phyloP scores from a whole-genome alignment of 2,329 filamentous ascomycete species.

The Fusarium metavorans region DNA sequence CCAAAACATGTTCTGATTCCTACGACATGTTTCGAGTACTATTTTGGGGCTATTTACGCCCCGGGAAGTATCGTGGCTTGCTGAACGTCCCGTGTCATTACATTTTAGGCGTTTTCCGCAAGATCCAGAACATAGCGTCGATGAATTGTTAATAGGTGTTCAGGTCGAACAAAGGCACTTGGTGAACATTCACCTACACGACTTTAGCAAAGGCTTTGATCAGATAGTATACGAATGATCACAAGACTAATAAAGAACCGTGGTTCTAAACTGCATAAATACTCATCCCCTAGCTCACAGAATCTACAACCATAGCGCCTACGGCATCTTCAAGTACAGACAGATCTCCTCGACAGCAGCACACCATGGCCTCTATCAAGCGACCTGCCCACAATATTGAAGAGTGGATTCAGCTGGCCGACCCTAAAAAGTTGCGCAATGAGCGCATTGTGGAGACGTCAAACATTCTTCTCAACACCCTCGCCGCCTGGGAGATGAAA shows the following conservation, averaged over 20 bases:
- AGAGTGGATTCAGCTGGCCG: background rate
- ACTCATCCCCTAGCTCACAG: too few relatives aligned
- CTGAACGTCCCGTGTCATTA: background rate
- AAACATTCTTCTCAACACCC: background rate
- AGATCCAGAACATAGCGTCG: background rate
- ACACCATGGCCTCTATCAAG: background rate
- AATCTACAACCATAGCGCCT: background rate
- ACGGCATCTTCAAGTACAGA: background rate
- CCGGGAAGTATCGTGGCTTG: background rate
- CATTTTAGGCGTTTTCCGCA: background rate
- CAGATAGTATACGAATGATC: background rate
- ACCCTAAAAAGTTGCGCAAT: background rate
- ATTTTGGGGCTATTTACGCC: background rate
- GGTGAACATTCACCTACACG: background rate
- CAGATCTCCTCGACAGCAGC: background rate
- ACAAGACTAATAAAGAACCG: background rate
- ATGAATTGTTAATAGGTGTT: background rate
- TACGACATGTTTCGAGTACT: background rate
- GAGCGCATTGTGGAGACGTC: background rate
- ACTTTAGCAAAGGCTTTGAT: background rate
- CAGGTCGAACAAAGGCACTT: background rate
- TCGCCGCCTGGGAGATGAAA: background rate
- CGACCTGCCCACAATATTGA: background rate
- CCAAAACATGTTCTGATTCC: background rate
- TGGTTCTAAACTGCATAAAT: background rate